A percentile compares a stretch with the other conserved stretches of the same genome.
These are phyloP conservation scores for Huntiella omanensis DNA, from an alignment of 2,329 filamentous ascomycete genomes.

Conservation along the genomic window DNA sequence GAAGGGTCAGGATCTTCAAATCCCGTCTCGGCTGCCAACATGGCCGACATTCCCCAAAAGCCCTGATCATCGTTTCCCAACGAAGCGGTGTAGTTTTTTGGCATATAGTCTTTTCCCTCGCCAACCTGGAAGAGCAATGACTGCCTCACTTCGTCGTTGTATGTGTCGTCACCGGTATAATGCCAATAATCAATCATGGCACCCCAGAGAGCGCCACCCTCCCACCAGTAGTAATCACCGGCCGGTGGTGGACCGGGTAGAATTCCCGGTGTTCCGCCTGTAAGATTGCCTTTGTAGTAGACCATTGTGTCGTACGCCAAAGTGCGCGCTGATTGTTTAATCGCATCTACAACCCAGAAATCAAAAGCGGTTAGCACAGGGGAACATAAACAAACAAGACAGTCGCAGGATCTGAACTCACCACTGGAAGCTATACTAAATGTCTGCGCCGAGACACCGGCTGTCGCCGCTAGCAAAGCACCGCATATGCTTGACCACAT, in stretches of 20 bases:
- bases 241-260: constrained; percentile 33
- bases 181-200: constrained; percentile 53
- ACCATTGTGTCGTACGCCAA: constrained; percentile 32
- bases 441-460: not conserved
- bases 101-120: constrained; percentile 38
- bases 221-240: constrained; percentile 57
- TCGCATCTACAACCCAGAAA: constrained; percentile 21
- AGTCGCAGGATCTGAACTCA: not conserved
- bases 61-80: constrained; percentile 53
- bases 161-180: constrained; percentile 43
- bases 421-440: constrained; percentile 6
- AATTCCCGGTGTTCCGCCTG: constrained; percentile 35
- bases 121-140: constrained; percentile 41
- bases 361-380: not conserved
- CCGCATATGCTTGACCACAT: not conserved
- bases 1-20: constrained; percentile 38
- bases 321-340: constrained; percentile 25
- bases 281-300: constrained; percentile 31
- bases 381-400: not conserved
- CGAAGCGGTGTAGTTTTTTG: constrained; percentile 36
- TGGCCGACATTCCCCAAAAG: constrained; percentile 50
- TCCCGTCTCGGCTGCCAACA: constrained; percentile 46
- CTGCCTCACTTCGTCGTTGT: constrained; percentile 38
- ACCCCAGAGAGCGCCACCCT: constrained; percentile 50
- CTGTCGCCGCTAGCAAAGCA: not conserved